Evolutionary conservation across 108 stramenopile genomes (phyloP), one percentile per base, ranked within the genome.

Genomic region (Licmophora abbreviata): DNA sequence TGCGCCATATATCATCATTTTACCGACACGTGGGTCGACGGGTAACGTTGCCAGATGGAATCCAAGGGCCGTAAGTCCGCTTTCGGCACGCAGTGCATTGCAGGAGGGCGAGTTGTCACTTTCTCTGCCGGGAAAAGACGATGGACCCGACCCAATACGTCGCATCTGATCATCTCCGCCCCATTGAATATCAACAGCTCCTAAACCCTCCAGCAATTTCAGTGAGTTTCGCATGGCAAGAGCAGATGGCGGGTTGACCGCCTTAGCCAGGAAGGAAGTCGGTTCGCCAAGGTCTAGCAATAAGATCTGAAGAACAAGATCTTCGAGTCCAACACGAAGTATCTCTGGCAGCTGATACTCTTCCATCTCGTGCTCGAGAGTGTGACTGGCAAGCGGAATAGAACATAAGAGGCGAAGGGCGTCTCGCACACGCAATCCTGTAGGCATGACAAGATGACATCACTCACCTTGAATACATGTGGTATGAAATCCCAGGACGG

Each of bases 271-370:
- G 32, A 91, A 91, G 17, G 60, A 48, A 20, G 44, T 33, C 15
- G 81, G 81, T 20, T 81, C 72, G 5, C 86, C 92, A 4, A 93
- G 50, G 41, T 88, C 77, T 1, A 87, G 58, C 12, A 86, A 48
- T 22, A 86, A 57, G 20, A 95, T 82, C 54, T 93, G 92, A 30
- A 96, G 66, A 7, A 92, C 74, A 12, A 95, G 63, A 53, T 93
- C 85, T 47, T 96, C 95, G 29, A 96, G 69, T 15, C 93, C 85
- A 14, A 92, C 88, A 11, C 95, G 66, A 12, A 85, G 61, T 72
- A 95, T 94, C 51, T 96, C 93, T 8, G 93, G 92, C 24, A 85
- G 49, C 38, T 85, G 61, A 62, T 89, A 86, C 26, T 83, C 83
- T 18, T 54, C 30, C 34, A 88, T 30, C 21, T 43, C 56, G 12